Evolutionary conservation across 2,329 filamentous ascomycete species (phyloP).

Genomic region (Didymella glomerata): DNA sequence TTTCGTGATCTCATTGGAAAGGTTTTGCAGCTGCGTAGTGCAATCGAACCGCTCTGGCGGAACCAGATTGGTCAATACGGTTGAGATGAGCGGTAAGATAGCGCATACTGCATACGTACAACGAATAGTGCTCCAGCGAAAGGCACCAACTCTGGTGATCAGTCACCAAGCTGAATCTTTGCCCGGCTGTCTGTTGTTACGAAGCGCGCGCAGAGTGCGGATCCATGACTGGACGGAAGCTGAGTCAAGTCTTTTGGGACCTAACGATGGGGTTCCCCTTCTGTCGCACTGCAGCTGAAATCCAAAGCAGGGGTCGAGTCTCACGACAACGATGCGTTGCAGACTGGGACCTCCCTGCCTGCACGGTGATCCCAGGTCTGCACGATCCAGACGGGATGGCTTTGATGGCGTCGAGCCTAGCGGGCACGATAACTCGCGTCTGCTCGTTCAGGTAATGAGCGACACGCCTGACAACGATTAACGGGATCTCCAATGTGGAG

Average conservation of each 20-base stretch:
- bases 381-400: constrained; percentile 47
- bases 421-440: constrained; percentile 41
- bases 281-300: constrained; percentile 26
- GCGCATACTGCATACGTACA: constrained; percentile 1
- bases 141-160: constrained; percentile 15
- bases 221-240: constrained; percentile 20
- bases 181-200: background rate
- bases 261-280: constrained; percentile 14
- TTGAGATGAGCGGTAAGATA: constrained; percentile 2
- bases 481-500: constrained; percentile 39
- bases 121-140: constrained; percentile 17
- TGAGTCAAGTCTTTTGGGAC: constrained; percentile 13
- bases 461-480: constrained; percentile 38
- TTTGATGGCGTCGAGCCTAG: constrained; percentile 44
- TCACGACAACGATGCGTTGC: constrained; percentile 19
- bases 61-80: constrained; percentile 6
- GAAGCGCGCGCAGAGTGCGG: constrained; percentile 33
- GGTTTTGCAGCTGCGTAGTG: constrained; percentile 9
- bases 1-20: constrained; percentile 6
- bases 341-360: constrained; percentile 39
- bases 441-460: constrained; percentile 39
- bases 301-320: constrained; percentile 22
- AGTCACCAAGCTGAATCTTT: constrained; percentile 1
- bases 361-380: constrained; percentile 39
- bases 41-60: constrained; percentile 4